Evolutionary conservation across 345 rosid species (phyloP), one percentile per base, ranked within the genome.

Genomic region (Acer campestre): DNA sequence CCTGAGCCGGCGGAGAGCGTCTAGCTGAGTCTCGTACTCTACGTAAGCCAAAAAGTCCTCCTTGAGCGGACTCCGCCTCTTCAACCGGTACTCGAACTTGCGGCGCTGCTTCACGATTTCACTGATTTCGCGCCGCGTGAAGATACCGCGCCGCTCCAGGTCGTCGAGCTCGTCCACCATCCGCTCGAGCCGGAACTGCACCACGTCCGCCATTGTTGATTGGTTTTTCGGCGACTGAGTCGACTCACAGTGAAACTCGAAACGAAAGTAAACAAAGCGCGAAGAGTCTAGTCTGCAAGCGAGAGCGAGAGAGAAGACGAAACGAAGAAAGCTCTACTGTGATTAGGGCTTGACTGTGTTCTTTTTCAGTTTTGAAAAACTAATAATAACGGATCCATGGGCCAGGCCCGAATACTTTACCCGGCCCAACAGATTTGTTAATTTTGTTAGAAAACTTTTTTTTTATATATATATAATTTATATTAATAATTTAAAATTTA

Each of bases 121-220:
- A 2, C 89, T 82, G 56, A 94, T 90, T 85, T 94, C 99, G 0
- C 76, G 82, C 61, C 90, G 88, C 7, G 94, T 87, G 85, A 94
- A 92, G 71, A 93, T 80, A 25, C 90, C 90, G 46, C 91, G 88
- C 56, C 86, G 83, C 77, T 93, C 96, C 29, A 95, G 82, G 84
- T 94, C 98, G n/a, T 93, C 97, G 68, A 96, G 92, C 90, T 96
- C 98, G 70, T 84, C 85, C 64, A 90, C 92, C 99, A 94, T 96
- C 83, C 98, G 97, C 90, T 96, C 99, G 29, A 91, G 90, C 72
- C 97, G 94, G 90, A 79, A 96, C 74, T 96, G 97, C n/a, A 92
- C 97, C 13, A 90, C 89, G 88, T 96, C 97, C 69, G 98, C 97
- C 98, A 94, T 96, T 16, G 83, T 42, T 35, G 74, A 18, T 10